Evolutionary conservation across 2,329 filamentous ascomycete species (phyloP).

Genomic region (Clonostachys solani): DNA sequence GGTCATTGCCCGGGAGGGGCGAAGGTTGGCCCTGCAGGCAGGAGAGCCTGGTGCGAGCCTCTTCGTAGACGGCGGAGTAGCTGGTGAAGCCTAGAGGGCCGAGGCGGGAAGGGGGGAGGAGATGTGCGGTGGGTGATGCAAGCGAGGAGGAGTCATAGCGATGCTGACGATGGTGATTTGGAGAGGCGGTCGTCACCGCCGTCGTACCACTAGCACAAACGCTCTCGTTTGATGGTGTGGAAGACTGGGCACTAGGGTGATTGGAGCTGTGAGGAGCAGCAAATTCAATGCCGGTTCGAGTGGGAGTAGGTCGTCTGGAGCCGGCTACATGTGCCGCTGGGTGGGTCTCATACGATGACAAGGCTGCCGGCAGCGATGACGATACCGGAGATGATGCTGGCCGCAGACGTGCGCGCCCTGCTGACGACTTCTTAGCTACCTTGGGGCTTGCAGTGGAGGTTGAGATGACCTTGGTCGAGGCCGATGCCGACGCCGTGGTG

Average conservation of each 20-base stretch:
- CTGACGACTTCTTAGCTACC: neutral
- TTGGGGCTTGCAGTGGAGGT: too few relatives aligned
- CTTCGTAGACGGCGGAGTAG: slow-evolving; percentile 35
- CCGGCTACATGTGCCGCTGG: too few relatives aligned
- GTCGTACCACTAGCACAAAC: too few relatives aligned
- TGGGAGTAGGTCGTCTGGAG: too few relatives aligned
- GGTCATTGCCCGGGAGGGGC: neutral
- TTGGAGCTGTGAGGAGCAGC: too few relatives aligned
- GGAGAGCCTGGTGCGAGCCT: slow-evolving; percentile 31
- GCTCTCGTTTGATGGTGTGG: too few relatives aligned
- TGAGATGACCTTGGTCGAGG: slow-evolving; percentile 14
- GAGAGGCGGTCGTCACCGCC: too few relatives aligned
- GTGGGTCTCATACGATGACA: neutral
- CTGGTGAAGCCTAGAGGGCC: slow-evolving; percentile 41
- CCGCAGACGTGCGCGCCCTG: neutral
- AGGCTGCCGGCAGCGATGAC: neutral
- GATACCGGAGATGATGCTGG: neutral
- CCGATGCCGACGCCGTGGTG: slow-evolving; percentile 35
- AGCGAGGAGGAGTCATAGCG: too few relatives aligned
- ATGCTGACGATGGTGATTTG: too few relatives aligned
- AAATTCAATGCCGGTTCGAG: too few relatives aligned
- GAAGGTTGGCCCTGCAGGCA: slow-evolving; percentile 16
- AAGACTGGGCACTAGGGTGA: too few relatives aligned
- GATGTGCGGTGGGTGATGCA: neutral
- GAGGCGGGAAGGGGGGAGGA: slow-evolving; percentile 2